Conservation (phyloP, 805 yeast species). For the Myxozyma monticola region DNA sequence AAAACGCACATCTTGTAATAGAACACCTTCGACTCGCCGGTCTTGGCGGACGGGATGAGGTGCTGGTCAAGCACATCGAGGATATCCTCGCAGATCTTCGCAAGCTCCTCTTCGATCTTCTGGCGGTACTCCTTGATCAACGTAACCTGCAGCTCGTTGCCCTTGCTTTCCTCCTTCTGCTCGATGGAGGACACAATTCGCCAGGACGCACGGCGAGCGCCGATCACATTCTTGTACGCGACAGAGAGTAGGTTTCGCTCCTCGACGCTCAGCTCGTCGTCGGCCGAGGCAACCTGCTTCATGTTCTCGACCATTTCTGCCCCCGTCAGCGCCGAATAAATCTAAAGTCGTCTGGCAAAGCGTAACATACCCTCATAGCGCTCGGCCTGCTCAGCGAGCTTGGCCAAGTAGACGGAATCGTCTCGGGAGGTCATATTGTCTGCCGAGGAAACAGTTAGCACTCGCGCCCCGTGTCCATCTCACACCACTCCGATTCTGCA, state of each 20-base stretch:
- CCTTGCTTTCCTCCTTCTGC: slow-evolving; percentile 96
- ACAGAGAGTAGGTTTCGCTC: slow-evolving; percentile 96
- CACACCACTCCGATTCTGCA: background rate
- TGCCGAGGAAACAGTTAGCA: slow-evolving; percentile 1
- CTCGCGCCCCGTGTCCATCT: background rate
- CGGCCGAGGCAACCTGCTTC: slow-evolving; percentile 95
- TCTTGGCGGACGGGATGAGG: slow-evolving; percentile 88
- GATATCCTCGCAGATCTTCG: slow-evolving; percentile 92
- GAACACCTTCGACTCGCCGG: slow-evolving; percentile 97
- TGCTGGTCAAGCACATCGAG: slow-evolving; percentile 82
- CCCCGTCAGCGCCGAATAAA: too few species aligned
- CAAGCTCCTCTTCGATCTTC: slow-evolving; percentile 89
- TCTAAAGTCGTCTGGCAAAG: too few species aligned
- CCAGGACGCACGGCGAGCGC: slow-evolving; percentile 99
- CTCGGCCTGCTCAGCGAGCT: slow-evolving; percentile 98
- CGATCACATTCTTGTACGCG: slow-evolving; percentile 97
- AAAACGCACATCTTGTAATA: slow-evolving; percentile 79
- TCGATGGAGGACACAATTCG: slow-evolving; percentile 97
- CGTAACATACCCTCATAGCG: slow-evolving; percentile 98
- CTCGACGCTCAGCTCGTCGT: slow-evolving; percentile 93
- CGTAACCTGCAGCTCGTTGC: slow-evolving; percentile 83
- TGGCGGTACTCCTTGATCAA: slow-evolving; percentile 92
- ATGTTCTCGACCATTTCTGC: slow-evolving; percentile 73
- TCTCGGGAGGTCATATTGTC: slow-evolving; percentile 45
- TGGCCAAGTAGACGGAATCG: slow-evolving; percentile 94